phyloP scores from a whole-genome alignment of 441 rosid genomes.

The Pelargonium australe region DNA sequence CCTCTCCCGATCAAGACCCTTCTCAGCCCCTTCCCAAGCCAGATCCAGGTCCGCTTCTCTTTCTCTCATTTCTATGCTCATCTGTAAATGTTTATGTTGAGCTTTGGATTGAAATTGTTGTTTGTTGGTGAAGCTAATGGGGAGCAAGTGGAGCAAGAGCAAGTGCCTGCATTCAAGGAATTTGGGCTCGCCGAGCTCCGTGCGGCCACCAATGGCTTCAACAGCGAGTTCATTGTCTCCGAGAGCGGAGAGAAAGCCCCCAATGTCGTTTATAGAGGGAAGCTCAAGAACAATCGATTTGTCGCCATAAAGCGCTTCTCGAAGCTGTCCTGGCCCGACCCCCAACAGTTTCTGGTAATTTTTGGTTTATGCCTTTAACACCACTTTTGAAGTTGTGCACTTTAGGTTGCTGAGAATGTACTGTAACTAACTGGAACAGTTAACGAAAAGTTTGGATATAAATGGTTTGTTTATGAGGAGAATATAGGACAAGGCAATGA shows the following conservation, averaged over 20 bases:
- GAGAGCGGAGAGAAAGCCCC: slow-evolving; percentile 79
- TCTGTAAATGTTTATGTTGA: neutral
- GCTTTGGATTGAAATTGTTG: neutral
- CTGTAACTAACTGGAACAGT: neutral
- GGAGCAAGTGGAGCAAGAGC: slow-evolving; percentile 19
- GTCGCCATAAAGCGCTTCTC: slow-evolving; percentile 69
- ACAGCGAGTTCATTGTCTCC: slow-evolving; percentile 48
- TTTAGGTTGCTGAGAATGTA: neutral
- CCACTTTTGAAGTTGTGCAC: neutral
- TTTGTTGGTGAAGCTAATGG: slow-evolving; percentile 1
- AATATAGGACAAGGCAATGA: neutral
- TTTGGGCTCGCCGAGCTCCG: slow-evolving; percentile 19
- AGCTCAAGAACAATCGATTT: slow-evolving; percentile 45
- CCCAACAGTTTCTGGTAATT: slow-evolving; percentile 53
- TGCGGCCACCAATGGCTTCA: slow-evolving; percentile 46
- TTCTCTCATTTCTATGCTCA: neutral
- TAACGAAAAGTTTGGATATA: neutral
- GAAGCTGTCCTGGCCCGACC: slow-evolving; percentile 70
- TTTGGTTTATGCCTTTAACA: neutral
- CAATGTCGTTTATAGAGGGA: slow-evolving; percentile 59
- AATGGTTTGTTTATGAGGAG: neutral
- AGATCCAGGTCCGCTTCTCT: slow-evolving; percentile 21
- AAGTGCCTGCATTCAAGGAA: slow-evolving; percentile 24
- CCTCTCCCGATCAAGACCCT: slow-evolving; percentile 18
- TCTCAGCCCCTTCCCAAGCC: slow-evolving; percentile 13